These are phyloP conservation scores for Citrullus mucosospermus DNA, from an alignment of 306 rosid species.

Conservation along the genomic window DNA sequence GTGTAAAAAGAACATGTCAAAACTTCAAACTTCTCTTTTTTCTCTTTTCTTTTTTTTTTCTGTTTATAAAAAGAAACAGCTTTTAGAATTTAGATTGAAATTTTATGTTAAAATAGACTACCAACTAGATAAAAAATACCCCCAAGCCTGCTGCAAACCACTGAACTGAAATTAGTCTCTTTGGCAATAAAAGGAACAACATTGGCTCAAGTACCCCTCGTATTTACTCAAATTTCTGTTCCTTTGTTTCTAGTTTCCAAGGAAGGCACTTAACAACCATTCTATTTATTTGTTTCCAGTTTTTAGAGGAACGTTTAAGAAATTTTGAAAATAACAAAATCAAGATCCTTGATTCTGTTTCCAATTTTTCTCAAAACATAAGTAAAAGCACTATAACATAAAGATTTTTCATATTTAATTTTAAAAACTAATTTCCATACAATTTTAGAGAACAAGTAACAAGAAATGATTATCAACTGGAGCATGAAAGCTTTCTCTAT, in stretches of 20 bases:
- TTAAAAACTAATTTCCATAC: no score
- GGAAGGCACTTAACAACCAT: no score
- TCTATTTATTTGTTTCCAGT: no score
- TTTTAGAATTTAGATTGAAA: not conserved
- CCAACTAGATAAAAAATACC: not conserved
- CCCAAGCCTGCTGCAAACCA: not conserved
- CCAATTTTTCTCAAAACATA: not conserved
- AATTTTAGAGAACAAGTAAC: not conserved
- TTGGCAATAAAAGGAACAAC: not conserved
- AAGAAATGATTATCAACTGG: not conserved
- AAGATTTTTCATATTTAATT: no score
- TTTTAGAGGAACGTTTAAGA: no score
- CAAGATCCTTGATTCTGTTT: no score
- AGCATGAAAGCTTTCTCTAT: not conserved
- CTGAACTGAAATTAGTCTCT: not conserved
- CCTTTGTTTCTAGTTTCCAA: no score
- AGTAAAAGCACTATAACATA: not conserved
- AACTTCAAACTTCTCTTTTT: not conserved
- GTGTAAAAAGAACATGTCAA: not conserved
- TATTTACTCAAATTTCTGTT: not conserved
- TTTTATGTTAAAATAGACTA: no score
- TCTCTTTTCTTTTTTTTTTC: not conserved
- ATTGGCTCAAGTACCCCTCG: not conserved
- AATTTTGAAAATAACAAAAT: no score
- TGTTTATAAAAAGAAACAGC: not conserved